Evolutionary conservation across 805 yeast species (phyloP).

Genomic region (Saturnispora mendoncae): DNA sequence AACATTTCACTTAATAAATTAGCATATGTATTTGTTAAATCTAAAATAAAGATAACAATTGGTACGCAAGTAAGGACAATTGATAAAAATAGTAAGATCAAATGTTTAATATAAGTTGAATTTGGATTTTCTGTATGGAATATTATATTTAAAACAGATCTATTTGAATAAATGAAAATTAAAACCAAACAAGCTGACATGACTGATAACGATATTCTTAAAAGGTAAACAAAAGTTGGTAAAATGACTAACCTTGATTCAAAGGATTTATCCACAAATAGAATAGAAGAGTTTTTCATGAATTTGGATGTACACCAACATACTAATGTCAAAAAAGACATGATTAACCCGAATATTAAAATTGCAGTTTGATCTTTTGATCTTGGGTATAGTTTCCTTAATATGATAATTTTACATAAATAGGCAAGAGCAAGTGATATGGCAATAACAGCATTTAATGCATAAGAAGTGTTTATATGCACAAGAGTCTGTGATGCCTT

Average conservation of each 20-base stretch:
- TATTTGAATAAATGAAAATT: constrained; percentile 39
- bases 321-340: background rate
- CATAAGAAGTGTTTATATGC: background rate
- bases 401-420: background rate
- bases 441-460: constrained; percentile 3
- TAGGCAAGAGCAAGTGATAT: background rate
- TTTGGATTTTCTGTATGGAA: constrained; percentile 36
- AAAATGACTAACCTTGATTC: constrained; percentile 8
- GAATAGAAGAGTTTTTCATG: background rate
- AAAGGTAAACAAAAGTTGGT: constrained; percentile 48
- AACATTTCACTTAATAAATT: constrained; percentile 64
- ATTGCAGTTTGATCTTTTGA: constrained; percentile 5
- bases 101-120: constrained; percentile 26
- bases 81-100: constrained; percentile 50
- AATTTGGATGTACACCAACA: constrained; percentile 7
- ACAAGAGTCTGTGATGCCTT: no score
- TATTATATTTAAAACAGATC: constrained; percentile 35
- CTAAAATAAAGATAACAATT: constrained; percentile 66
- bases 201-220: constrained; percentile 62
- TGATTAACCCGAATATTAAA: background rate
- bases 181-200: constrained; percentile 5
- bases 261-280: constrained; percentile 23
- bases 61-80: constrained; percentile 49
- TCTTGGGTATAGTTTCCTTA: constrained; percentile 1
- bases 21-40: constrained; percentile 69